Base-by-base conservation (phyloP, 371 early-diverging fungal species). In the Hamiltosporidium tvaerminnensis region DNA sequence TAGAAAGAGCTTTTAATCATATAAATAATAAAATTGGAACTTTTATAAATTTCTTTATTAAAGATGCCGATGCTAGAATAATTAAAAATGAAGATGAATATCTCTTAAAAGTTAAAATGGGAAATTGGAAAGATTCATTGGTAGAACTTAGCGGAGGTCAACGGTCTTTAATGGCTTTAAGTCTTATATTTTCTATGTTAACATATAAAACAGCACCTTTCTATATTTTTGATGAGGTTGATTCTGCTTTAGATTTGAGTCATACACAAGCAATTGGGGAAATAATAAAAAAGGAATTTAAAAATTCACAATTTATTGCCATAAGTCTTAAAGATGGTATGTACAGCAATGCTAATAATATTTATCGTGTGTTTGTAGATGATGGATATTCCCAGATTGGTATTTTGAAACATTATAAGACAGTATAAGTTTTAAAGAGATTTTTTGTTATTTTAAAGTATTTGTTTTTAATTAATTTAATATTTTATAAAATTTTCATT, bases 221-320 rank as follows among this genome's bases (percentile, higher is more conserved):
- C 90, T 99, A 97, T 78, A 91, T 97, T 76, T 82, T 99, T 53
- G 99, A 99, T 80, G 98, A 99, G 77, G 89, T 99, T 0, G 99
- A 99, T 80, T 89, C 96, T 1, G 99, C 98, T 1, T 82, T 99
- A 48, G 99, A 99, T 82, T 78, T 92, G 41, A 88, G 87, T 2
- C 95, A 96, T 73, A 97, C 97, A 2, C 94, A 96, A 72, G 90
- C 91, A 65, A 96, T 99, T 75, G 99, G 99, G 1, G 87, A 88
- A 64, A 82, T 99, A 44, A 82, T 96, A 60, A 83, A 86, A 52
- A 89, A 86, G 2, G 81, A 97, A 48, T 97, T 97, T 81, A 87
- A 86, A 63, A 90, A 87, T 16, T 87, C 93, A 0, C 99, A 99
- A 77, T 97, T 99, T 75, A 87, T 99, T 49, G 87, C 97, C 1